Conservation (phyloP, 129 eudicot species). For the carrot (Daucus carota) region DH1_v3.0 NC_030387.2:40829501-40830000, state of each 20-base stretch:
- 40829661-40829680: not conserved
- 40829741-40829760: constrained; percentile 53
- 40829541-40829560: constrained; percentile 58
- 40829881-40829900: constrained; percentile 64
- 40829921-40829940: constrained; percentile 47
- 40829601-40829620: constrained; percentile 83
- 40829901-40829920: constrained; percentile 75
- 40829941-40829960: constrained; percentile 55
- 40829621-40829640: constrained; percentile 27
- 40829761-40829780: constrained; percentile 84
- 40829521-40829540: constrained; percentile 59
- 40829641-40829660: not conserved
- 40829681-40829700: not conserved
- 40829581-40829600: constrained; percentile 73
- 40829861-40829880: constrained; percentile 87
- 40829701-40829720: constrained; percentile 87
- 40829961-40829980: constrained; percentile 54
- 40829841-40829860: constrained; percentile 87
- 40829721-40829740: constrained; percentile 75
- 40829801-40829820: constrained; percentile 28
- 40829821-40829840: constrained; percentile 67
- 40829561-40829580: constrained; percentile 69
- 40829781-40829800: constrained; percentile 33
- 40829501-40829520: constrained; percentile 38
- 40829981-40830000: constrained; percentile 53